A percentile compares a stretch with the other conserved stretches of the same genome.
These are phyloP conservation scores for Penicillium freii DNA, from an alignment of 2,329 filamentous ascomycete species.

Conservation along the genomic window DNA sequence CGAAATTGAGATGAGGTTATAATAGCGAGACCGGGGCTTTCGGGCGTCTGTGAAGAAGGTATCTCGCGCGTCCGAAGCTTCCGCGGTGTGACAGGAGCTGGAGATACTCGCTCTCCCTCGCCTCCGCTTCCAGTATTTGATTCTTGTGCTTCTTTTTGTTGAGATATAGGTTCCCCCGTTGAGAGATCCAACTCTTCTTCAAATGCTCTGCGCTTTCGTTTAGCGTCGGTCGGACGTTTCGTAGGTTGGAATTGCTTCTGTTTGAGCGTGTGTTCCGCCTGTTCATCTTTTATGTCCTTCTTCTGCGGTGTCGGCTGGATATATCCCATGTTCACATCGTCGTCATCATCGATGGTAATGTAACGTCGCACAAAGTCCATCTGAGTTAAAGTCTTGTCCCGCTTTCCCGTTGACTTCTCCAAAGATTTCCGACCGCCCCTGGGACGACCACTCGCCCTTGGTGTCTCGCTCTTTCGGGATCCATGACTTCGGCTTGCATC, in stretches of 20 bases:
- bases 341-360: constrained; percentile 35
- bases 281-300: background rate
- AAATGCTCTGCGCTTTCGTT: constrained; percentile 14
- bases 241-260: background rate
- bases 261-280: background rate
- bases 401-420: constrained; percentile 24
- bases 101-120: background rate
- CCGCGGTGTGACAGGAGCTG: constrained; percentile 33
- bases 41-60: constrained; percentile 45
- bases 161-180: constrained; percentile 22
- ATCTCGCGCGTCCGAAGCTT: constrained; percentile 36
- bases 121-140: background rate
- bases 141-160: constrained; percentile 8
- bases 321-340: constrained; percentile 33
- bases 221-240: constrained; percentile 2
- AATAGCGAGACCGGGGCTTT: constrained; percentile 40
- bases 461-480: constrained; percentile 19
- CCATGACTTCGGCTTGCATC: constrained; percentile 7
- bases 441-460: constrained; percentile 19
- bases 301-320: constrained; percentile 26
- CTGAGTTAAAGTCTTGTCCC: constrained; percentile 43
- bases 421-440: constrained; percentile 25
- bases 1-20: constrained; percentile 38
- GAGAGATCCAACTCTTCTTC: constrained; percentile 23
- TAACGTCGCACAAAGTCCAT: constrained; percentile 43